Base-by-base conservation (phyloP, 2,329 filamentous ascomycete species). In the Fusarium solani-melongenae region DNA sequence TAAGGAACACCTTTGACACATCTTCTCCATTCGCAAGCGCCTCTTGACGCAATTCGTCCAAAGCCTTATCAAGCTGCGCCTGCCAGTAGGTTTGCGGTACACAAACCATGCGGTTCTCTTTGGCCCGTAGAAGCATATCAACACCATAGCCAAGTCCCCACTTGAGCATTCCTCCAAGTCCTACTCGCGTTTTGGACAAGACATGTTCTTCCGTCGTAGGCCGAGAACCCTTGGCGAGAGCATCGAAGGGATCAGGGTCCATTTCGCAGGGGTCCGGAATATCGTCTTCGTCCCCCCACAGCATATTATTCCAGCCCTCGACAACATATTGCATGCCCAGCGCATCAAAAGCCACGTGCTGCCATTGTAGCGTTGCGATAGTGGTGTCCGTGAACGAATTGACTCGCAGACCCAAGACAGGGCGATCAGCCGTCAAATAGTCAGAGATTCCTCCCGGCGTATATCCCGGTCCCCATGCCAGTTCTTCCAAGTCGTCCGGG, bases 371-470 rank as follows among this genome's bases (percentile, higher is more conserved):
- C 1, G 60, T 62, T 0, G 55, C 57, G 0, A 73, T 62, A 0
- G 71, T 73, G 0, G 49, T 64, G 22, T 73, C 71, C 4, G 64
- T 67, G 20, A 73, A 70, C 1, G 66, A 72, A 11, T 66, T 51
- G 6, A 73, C 29, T 2, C 67, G 66, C 1, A 73, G 57, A 4
- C 69, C 69, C 1, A 73, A 24, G 0, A 63, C 46, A 0, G 69
- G 71, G 1, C 33, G 24, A 15, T 72, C 71, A 12, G 57, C 44
- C 4, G 44, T 53, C 1, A 73, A 56, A 9, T 72, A 73, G 6
- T 73, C 69, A 0, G 46, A 55, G 22, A 73, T 70, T 2, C 66
- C 67, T 10, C 34, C 55, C 1, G 66, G 58, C 2, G 53, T 60
- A 20, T 49, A 63, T 6, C 60, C 69, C 1, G 49, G 58, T 7